Percentiles rank a stretch among this genome's conserved stretches.
These are phyloP conservation scores for Cryphonectria nitschkei DNA, from an alignment of 2,329 filamentous ascomycete genomes.

Conservation along the genomic window DNA sequence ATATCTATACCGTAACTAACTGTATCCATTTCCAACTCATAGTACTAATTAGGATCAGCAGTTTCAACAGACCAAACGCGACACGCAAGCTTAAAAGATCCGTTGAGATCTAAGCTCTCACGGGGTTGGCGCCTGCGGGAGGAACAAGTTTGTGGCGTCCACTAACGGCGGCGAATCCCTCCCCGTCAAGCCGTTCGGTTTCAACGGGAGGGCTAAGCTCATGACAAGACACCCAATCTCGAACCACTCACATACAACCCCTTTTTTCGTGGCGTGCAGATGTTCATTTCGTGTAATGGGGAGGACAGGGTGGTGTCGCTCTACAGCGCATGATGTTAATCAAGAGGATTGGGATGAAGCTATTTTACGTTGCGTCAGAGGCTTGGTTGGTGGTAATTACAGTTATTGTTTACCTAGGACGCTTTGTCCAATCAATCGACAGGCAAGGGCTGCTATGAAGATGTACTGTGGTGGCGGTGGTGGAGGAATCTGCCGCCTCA, in stretches of 20 bases:
- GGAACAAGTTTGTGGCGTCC: neutral
- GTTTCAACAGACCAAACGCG: neutral
- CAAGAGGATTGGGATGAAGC: neutral
- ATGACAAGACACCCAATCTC: neutral
- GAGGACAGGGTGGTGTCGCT: neutral
- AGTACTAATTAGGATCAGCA: neutral
- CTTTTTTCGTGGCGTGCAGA: neutral
- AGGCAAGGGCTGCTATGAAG: neutral
- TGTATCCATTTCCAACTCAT: too few relatives aligned
- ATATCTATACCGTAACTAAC: neutral
- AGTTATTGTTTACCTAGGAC: neutral
- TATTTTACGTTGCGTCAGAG: neutral
- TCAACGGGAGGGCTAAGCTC: neutral
- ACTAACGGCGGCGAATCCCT: neutral
- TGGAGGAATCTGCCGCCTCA: too few relatives aligned
- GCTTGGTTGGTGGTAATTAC: neutral
- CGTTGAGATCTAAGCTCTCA: neutral
- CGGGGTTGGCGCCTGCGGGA: neutral
- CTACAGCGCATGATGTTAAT: neutral
- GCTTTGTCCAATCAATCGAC: neutral
- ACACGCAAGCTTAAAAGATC: neutral
- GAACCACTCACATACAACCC: too few relatives aligned
- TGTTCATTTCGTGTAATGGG: constrained; percentile 4
- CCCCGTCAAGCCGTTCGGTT: neutral
- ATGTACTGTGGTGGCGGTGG: neutral